phyloP scores from a whole-genome alignment of 805 yeast species.

The Ogataea ramenticola region DNA sequence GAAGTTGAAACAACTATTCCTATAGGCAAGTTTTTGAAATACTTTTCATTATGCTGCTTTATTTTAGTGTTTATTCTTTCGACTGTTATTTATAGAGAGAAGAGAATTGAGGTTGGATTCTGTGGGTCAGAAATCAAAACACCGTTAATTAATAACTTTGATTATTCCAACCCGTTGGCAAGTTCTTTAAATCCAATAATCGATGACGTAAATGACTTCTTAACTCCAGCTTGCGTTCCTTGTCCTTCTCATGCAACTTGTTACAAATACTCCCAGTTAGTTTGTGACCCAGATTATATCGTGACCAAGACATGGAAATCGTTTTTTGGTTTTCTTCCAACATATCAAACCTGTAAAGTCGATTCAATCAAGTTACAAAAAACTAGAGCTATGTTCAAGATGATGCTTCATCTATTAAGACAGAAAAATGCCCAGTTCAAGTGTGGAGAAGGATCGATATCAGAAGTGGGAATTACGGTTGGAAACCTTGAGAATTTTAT shows the following conservation, averaged over 20 bases:
- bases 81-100: constrained; percentile 37
- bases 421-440: constrained; percentile 57
- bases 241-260: constrained; percentile 86
- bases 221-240: constrained; percentile 61
- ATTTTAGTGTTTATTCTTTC: constrained; percentile 1
- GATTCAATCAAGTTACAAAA: constrained; percentile 71
- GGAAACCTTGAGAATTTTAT: constrained; percentile 54
- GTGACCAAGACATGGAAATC: constrained; percentile 46
- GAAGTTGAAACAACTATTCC: constrained; percentile 8
- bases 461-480: constrained; percentile 42
- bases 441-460: constrained; percentile 26
- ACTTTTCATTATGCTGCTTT: constrained; percentile 8
- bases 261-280: constrained; percentile 49
- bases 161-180: constrained; percentile 4
- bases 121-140: constrained; percentile 59
- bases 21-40: constrained; percentile 1
- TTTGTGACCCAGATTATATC: constrained; percentile 68
- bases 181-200: constrained; percentile 17
- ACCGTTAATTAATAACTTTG: constrained; percentile 23
- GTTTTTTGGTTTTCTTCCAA: constrained; percentile 51
- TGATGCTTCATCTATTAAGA: constrained; percentile 60
- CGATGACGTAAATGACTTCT: constrained; percentile 32
- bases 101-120: constrained; percentile 59
- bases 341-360: constrained; percentile 61
- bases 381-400: constrained; percentile 57